Evolutionary conservation across 2,329 filamentous ascomycete genomes (phyloP).

Genomic region (Stagonosporopsis rhizophila): DNA sequence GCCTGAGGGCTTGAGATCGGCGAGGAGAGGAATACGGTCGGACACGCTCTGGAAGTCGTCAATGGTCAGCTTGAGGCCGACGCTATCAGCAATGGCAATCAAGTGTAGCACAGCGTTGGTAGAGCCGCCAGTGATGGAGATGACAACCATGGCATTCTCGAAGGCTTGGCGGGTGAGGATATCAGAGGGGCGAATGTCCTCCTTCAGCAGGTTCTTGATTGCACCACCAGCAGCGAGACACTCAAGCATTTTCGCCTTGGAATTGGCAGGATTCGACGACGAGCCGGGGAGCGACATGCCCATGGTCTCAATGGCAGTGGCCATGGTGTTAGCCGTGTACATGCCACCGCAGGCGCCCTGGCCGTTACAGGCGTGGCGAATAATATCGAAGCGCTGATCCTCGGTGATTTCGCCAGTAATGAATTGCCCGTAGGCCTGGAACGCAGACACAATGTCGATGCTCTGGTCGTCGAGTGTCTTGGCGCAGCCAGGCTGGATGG

Average conservation of each 20-base stretch:
- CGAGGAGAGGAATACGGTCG: conserved; percentile 59
- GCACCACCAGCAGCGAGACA: conserved; percentile 59
- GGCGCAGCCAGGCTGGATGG: conserved; percentile 90
- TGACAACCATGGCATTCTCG: conserved; percentile 60
- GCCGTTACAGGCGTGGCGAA: conserved; percentile 87
- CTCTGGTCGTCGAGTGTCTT: conserved; percentile 70
- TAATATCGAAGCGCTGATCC: conserved; percentile 91
- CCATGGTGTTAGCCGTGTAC: conserved; percentile 63
- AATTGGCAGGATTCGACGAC: conserved; percentile 59
- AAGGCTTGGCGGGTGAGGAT: conserved; percentile 58
- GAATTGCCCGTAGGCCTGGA: conserved; percentile 97
- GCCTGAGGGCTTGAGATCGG: conserved; percentile 60
- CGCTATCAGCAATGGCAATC: conserved; percentile 59
- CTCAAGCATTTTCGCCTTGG: conserved; percentile 59
- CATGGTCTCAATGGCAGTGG: conserved; percentile 59
- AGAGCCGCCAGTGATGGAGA: conserved; percentile 59
- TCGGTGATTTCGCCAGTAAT: conserved; percentile 90
- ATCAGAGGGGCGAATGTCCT: conserved; percentile 58
- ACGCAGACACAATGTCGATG: conserved; percentile 95
- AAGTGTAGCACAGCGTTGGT: conserved; percentile 61
- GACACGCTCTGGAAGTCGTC: conserved; percentile 61
- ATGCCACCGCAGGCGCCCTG: conserved; percentile 86
- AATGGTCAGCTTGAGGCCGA: conserved; percentile 58
- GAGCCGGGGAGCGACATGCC: conserved; percentile 60
- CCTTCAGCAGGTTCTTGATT: conserved; percentile 59